These are phyloP conservation scores for Candida pseudoviswanathii DNA, from an alignment of 1,139 yeast species.

Conservation along the genomic window DNA sequence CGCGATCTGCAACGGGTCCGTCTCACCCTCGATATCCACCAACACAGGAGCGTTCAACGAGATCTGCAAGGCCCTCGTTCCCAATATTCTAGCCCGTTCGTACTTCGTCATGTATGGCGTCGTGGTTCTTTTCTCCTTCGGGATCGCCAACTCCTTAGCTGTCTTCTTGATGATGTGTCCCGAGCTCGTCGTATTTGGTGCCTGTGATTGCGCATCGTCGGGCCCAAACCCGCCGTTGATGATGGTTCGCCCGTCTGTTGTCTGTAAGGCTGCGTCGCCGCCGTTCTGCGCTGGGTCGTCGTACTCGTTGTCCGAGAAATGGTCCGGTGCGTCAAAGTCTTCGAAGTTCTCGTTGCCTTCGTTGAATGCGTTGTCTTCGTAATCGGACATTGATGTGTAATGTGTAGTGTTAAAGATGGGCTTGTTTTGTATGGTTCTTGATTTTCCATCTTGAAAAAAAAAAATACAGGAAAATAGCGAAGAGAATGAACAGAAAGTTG, in stretches of 20 bases:
- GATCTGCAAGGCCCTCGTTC: slow-evolving; percentile 94
- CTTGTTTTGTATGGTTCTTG: too few species aligned
- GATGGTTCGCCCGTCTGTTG: slow-evolving; percentile 75
- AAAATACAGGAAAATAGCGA: slow-evolving; percentile 3
- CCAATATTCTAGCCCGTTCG: slow-evolving; percentile 94
- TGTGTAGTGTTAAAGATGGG: neutral
- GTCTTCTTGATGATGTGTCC: slow-evolving; percentile 57
- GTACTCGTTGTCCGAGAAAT: slow-evolving; percentile 67
- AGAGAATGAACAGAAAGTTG: neutral
- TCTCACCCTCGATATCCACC: slow-evolving; percentile 97
- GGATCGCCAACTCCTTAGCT: slow-evolving; percentile 80
- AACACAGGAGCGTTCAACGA: slow-evolving; percentile 98
- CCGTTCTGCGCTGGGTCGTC: slow-evolving; percentile 28
- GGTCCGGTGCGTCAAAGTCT: slow-evolving; percentile 76
- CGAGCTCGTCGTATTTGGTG: too few species aligned
- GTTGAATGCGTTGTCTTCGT: slow-evolving; percentile 61
- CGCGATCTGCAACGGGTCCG: slow-evolving; percentile 98
- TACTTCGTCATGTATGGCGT: slow-evolving; percentile 99
- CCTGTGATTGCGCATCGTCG: slow-evolving; percentile 51
- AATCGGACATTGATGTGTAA: slow-evolving; percentile 45
- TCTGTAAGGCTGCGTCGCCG: slow-evolving; percentile 53
- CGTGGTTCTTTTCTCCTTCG: slow-evolving; percentile 85
- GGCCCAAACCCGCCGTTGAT: slow-evolving; percentile 69
- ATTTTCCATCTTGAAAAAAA: slow-evolving; percentile 8
- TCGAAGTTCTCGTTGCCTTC: slow-evolving; percentile 81